phyloP scores from a whole-genome alignment of 257 asterid genomes.

The Salvia rosmarinus region DNA sequence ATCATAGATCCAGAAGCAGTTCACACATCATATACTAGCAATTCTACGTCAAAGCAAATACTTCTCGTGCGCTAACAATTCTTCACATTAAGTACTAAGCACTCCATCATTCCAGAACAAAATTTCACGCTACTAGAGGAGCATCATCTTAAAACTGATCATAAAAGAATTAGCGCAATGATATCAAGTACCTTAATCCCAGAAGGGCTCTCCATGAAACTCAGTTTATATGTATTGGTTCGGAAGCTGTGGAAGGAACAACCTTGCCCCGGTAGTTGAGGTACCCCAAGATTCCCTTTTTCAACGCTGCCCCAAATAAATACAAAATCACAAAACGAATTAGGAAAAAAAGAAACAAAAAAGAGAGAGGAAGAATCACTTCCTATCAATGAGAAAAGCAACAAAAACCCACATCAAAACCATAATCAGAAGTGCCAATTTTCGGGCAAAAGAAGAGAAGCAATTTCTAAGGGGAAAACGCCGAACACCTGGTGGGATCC shows the following conservation, averaged over 20 bases:
- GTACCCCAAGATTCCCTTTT: constrained; percentile 96
- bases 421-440: constrained; percentile 4
- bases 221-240: constrained; percentile 83
- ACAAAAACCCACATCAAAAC: neutral
- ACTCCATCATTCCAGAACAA: constrained; percentile 18
- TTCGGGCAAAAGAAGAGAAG: neutral
- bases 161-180: constrained; percentile 11
- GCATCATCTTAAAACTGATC: neutral
- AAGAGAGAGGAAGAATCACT: neutral
- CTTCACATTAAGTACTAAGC: neutral
- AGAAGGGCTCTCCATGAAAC: constrained; percentile 95
- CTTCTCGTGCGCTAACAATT: constrained; percentile 18
- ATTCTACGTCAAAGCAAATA: constrained; percentile 13
- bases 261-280: constrained; percentile 91
- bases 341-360: neutral
- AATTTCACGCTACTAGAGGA: neutral
- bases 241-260: constrained; percentile 94
- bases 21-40: constrained; percentile 5
- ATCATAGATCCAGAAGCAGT: constrained; percentile 13
- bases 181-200: constrained; percentile 79
- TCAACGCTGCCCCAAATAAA: constrained; percentile 60
- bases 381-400: neutral
- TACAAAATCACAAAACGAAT: constrained; percentile 14
- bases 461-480: constrained; percentile 18
- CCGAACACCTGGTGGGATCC: constrained; percentile 89